A percentile compares a stretch with the other conserved stretches of the same genome.
Evolutionary conservation across 2,329 filamentous ascomycete genomes (phyloP).

Genomic region (Monosporascus sp.): DNA sequence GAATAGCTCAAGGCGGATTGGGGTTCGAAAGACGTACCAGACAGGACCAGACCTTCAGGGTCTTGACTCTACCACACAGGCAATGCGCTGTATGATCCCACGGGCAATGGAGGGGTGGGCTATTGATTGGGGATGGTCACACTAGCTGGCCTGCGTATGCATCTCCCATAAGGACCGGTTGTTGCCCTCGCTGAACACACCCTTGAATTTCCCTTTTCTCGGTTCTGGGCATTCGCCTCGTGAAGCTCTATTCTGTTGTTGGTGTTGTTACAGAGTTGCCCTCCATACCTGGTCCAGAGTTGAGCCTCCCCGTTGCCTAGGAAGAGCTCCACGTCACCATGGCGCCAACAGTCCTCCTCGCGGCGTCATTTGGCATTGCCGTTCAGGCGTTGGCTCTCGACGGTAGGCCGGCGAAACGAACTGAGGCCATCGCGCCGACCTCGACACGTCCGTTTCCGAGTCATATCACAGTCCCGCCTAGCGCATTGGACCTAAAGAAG

Average conservation of each 20-base stretch:
- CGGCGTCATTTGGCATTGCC: slow-evolving; percentile 25
- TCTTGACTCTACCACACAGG: slow-evolving; percentile 3
- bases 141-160: neutral
- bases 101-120: slow-evolving; percentile 2
- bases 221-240: neutral
- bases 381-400: slow-evolving; percentile 30
- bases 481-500: slow-evolving; percentile 27
- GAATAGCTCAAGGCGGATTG: slow-evolving; percentile 13
- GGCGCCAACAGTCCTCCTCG: slow-evolving; percentile 18
- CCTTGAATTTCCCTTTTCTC: neutral
- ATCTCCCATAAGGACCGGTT: neutral
- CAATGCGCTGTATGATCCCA: slow-evolving; percentile 12
- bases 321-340: slow-evolving; percentile 10
- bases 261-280: neutral
- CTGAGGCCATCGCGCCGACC: slow-evolving; percentile 25
- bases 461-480: slow-evolving; percentile 35
- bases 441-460: slow-evolving; percentile 30
- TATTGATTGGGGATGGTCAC: neutral
- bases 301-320: neutral
- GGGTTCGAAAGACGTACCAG: neutral
- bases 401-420: slow-evolving; percentile 27
- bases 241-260: neutral
- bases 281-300: neutral
- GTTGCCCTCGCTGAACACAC: neutral
- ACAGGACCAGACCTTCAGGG: slow-evolving; percentile 2